phyloP scores from a whole-genome alignment of 2,329 filamentous ascomycete genomes.

The Fusarium sulawesiense region DNA sequence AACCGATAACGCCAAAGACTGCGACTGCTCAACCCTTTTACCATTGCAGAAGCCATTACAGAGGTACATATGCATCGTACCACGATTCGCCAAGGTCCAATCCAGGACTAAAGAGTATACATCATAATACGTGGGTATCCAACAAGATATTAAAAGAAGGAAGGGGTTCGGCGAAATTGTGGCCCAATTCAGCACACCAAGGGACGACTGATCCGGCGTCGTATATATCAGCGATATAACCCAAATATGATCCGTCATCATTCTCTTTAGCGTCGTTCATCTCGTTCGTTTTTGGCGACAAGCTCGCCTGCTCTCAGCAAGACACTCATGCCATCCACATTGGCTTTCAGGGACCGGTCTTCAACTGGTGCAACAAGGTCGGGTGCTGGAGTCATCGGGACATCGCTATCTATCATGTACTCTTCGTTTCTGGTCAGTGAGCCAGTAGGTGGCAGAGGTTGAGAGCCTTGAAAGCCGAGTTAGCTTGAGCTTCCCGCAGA shows the following conservation, averaged over 20 bases:
- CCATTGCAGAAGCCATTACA: constrained; percentile 24
- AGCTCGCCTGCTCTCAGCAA: constrained; percentile 69
- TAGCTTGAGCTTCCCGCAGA: constrained; percentile 44
- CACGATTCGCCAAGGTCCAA: constrained; percentile 1
- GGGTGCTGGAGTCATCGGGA: constrained; percentile 48
- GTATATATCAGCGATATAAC: neutral
- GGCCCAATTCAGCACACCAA: neutral
- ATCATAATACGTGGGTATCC: constrained; percentile 40
- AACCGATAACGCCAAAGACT: constrained; percentile 29
- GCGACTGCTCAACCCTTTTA: constrained; percentile 10
- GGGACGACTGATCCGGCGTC: neutral
- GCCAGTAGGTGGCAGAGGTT: constrained; percentile 49
- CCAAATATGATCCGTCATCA: neutral
- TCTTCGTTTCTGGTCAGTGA: constrained; percentile 48
- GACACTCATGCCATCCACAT: constrained; percentile 69
- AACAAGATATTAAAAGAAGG: constrained; percentile 28
- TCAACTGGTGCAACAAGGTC: constrained; percentile 36
- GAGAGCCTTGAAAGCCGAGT: constrained; percentile 50
- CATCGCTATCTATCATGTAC: constrained; percentile 46
- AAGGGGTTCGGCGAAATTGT: neutral
- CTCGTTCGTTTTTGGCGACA: constrained; percentile 58
- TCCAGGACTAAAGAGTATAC: constrained; percentile 17
- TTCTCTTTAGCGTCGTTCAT: constrained; percentile 30
- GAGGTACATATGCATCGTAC: constrained; percentile 3
- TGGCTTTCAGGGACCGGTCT: constrained; percentile 39